phyloP scores from a whole-genome alignment of 805 yeast species.

The Groenewaldozyma tartarivorans region DNA sequence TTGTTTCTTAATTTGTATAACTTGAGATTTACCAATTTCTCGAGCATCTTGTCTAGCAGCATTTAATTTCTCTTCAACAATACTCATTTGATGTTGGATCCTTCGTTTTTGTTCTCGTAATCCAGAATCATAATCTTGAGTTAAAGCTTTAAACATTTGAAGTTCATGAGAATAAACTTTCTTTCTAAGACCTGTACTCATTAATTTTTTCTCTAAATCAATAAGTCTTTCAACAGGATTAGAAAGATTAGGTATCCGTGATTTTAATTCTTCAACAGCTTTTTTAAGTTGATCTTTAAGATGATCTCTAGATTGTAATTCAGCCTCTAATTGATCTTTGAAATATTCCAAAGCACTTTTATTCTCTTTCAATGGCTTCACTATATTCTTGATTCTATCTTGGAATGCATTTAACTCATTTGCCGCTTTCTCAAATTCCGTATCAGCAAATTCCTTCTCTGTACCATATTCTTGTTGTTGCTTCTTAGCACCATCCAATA shows the following conservation, averaged over 20 bases:
- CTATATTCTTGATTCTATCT: background rate
- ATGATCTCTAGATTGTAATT: background rate
- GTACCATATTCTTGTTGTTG: background rate
- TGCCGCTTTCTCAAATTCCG: background rate
- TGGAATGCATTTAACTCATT: background rate
- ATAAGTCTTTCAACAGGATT: background rate
- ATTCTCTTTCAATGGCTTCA: background rate
- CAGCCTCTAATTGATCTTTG: background rate
- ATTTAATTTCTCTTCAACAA: background rate
- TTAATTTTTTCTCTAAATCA: background rate
- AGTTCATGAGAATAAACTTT: background rate
- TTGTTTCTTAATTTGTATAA: background rate
- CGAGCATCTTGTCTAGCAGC: background rate
- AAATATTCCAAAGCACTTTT: background rate
- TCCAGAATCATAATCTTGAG: background rate
- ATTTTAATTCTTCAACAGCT: too few species aligned
- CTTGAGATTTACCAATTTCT: background rate
- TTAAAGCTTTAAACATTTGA: background rate
- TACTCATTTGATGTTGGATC: conserved; percentile 4
- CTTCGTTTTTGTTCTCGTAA: background rate
- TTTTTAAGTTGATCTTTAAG: background rate
- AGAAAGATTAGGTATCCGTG: too few species aligned
- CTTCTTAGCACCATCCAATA: background rate
- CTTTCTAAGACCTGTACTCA: background rate
- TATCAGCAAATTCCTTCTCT: background rate